Evolutionary conservation across 1,284 basidiomycete species (phyloP).

Genomic region (Malassezia vespertilionis): DNA sequence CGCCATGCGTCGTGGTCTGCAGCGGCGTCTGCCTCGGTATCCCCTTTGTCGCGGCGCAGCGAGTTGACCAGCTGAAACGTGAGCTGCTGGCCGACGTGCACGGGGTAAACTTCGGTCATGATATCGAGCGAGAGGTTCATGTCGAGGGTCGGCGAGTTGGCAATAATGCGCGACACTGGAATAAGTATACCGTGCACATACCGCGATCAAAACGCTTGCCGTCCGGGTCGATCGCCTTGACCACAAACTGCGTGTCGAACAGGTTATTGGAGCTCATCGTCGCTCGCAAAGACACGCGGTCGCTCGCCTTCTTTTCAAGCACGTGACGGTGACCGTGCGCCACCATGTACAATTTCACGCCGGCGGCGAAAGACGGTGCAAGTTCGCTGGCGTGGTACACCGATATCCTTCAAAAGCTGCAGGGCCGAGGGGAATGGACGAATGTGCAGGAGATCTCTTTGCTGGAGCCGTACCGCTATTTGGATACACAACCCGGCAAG

Average conservation of each 20-base stretch:
- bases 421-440: conserved; percentile 45
- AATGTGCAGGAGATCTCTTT: conserved; percentile 44
- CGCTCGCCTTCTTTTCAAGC: neutral
- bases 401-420: conserved; percentile 35
- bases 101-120: conserved; percentile 47
- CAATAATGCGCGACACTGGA: conserved; percentile 36
- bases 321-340: conserved; percentile 15
- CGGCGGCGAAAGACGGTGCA: conserved; percentile 10
- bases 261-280: conserved; percentile 41
- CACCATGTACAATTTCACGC: conserved; percentile 2
- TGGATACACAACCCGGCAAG: conserved; percentile 76
- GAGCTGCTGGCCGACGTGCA: conserved; percentile 58
- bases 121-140: conserved; percentile 66
- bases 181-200: conserved; percentile 47
- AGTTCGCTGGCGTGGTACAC: conserved; percentile 44
- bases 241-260: conserved; percentile 44
- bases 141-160: conserved; percentile 55
- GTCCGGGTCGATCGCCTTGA: conserved; percentile 50
- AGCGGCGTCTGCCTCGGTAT: conserved; percentile 13
- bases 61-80: conserved; percentile 66
- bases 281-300: neutral
- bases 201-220: conserved; percentile 97
- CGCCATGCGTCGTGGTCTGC: conserved; percentile 65
- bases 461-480: conserved; percentile 79
- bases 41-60: conserved; percentile 50